Evolutionary conservation across 2,329 filamentous ascomycete genomes (phyloP).

Genomic region (Epichloe typhina): DNA sequence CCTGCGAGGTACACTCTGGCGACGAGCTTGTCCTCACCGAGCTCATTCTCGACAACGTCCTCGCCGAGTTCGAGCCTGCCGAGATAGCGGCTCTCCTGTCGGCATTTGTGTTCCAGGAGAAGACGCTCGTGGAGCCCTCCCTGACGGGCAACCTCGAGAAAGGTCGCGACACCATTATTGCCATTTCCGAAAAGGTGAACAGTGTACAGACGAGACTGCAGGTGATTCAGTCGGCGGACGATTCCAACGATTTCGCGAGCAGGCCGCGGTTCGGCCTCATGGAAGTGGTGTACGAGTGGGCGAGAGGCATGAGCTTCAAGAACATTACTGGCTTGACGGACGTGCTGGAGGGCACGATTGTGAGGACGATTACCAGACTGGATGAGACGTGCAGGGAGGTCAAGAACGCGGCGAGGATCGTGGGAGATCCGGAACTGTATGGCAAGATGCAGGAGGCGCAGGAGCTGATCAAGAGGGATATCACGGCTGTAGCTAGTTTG

Average conservation of each 20-base stretch:
- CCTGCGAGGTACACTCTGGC: conserved; percentile 93
- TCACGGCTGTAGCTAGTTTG: conserved; percentile 76
- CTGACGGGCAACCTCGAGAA: conserved; percentile 71
- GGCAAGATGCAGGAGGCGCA: conserved; percentile 95
- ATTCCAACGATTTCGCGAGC: conserved; percentile 83
- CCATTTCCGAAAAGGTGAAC: conserved; percentile 87
- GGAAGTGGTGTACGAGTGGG: conserved; percentile 98
- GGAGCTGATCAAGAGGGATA: conserved; percentile 94
- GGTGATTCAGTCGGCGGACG: conserved; percentile 80
- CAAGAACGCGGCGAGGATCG: conserved; percentile 89
- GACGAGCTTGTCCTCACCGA: conserved; percentile 95
- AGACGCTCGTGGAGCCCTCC: conserved; percentile 69
- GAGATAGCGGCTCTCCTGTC: conserved; percentile 93
- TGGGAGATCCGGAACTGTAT: conserved; percentile 86
- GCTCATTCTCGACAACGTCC: conserved; percentile 88
- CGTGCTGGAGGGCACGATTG: conserved; percentile 93
- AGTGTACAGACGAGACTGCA: conserved; percentile 79
- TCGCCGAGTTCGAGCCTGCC: conserved; percentile 88
- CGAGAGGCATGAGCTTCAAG: conserved; percentile 93
- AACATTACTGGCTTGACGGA: conserved; percentile 94
- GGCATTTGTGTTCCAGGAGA: conserved; percentile 95
- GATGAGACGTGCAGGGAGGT: conserved; percentile 97
- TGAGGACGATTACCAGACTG: conserved; percentile 80
- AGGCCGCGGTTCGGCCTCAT: conserved; percentile 83
- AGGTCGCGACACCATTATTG: conserved; percentile 74